These are phyloP conservation scores for Fusarium euwallaceae DNA, from an alignment of 2,329 filamentous ascomycete genomes.

Conservation along the genomic window DNA sequence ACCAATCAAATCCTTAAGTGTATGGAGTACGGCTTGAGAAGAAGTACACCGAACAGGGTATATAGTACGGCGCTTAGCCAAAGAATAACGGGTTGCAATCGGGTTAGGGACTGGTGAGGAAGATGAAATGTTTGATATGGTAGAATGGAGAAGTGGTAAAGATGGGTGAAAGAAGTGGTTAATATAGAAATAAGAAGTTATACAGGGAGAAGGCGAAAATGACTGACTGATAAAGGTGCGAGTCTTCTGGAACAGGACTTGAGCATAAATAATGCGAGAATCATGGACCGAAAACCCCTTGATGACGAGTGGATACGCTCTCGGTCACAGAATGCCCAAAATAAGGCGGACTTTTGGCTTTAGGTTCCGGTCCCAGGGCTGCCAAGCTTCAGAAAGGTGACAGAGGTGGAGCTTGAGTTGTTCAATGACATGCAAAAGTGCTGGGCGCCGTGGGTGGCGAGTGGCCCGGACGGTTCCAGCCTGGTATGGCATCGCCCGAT, in stretches of 20 bases:
- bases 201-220: neutral
- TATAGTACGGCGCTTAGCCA: neutral
- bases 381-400: neutral
- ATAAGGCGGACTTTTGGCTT: neutral
- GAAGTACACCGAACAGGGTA: neutral
- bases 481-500: neutral
- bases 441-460: neutral
- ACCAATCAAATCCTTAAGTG: neutral
- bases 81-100: neutral
- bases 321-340: neutral
- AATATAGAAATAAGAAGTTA: neutral
- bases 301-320: neutral
- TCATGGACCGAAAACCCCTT: neutral
- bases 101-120: neutral
- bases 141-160: neutral
- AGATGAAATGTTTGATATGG: neutral
- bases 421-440: neutral
- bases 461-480: neutral
- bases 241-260: neutral
- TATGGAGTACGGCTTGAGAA: neutral
- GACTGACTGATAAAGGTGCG: neutral
- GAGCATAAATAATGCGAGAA: constrained; percentile 4
- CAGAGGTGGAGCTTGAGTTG: neutral
- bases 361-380: neutral
- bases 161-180: neutral